A percentile compares a stretch with the other conserved stretches of the same genome.
phyloP scores from a whole-genome alignment of 345 rosid species.

The Linum lewisii region DNA sequence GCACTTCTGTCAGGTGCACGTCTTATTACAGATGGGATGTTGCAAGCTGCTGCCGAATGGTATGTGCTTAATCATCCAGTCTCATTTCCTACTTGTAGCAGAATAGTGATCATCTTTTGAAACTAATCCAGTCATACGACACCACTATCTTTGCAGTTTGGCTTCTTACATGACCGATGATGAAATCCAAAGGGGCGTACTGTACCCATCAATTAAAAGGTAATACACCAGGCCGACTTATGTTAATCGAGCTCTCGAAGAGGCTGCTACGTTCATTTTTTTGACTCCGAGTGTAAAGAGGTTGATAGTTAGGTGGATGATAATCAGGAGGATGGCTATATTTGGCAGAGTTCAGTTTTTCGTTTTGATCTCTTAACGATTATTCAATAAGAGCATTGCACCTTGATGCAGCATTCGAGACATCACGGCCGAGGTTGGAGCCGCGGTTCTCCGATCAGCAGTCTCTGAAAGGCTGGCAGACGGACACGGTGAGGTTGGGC shows the following conservation, averaged over 20 bases:
- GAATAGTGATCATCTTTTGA: too few relatives aligned
- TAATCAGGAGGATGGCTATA: background rate
- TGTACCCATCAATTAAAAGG: constrained; percentile 86
- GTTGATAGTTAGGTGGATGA: background rate
- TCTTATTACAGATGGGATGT: constrained; percentile 72
- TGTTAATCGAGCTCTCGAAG: too few relatives aligned
- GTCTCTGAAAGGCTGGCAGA: constrained; percentile 73
- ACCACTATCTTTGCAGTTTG: constrained; percentile 45
- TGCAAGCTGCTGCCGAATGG: constrained; percentile 94
- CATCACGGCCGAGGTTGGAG: constrained; percentile 87
- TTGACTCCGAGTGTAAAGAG: background rate
- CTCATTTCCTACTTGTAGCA: constrained; percentile 4
- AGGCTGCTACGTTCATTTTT: too few relatives aligned
- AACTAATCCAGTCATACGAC: too few relatives aligned
- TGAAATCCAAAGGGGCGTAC: constrained; percentile 62
- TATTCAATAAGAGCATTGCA: background rate
- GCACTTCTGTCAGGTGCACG: constrained; percentile 78
- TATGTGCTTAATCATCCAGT: constrained; percentile 16
- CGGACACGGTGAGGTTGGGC: constrained; percentile 65
- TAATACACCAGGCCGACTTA: constrained; percentile 15
- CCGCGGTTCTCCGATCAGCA: constrained; percentile 85
- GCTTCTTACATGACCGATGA: constrained; percentile 92
- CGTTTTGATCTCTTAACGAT: background rate
- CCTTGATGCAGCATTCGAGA: constrained; percentile 67
- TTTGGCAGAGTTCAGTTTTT: too few relatives aligned